A percentile compares a stretch with the other conserved stretches of the same genome.
Evolutionary conservation across 257 asterid genomes (phyloP).

Genomic region (Nicotiana otophora): DNA sequence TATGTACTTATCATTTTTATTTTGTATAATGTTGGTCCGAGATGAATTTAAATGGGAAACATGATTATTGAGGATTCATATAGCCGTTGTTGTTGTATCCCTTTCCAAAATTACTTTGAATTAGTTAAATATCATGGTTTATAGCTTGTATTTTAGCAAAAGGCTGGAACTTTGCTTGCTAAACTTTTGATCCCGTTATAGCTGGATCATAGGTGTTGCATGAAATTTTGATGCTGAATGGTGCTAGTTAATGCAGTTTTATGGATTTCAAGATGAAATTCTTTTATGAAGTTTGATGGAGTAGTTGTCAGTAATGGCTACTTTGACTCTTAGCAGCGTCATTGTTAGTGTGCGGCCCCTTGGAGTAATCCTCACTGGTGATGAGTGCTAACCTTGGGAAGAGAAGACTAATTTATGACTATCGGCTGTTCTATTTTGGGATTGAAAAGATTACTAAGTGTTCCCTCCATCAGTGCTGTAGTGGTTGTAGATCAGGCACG

Average conservation of each 20-base stretch:
- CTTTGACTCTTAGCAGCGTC: neutral
- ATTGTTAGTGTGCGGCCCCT: neutral
- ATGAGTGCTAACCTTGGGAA: neutral
- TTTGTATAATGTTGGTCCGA: too few relatives aligned
- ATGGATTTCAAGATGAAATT: neutral
- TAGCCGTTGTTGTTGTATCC: too few relatives aligned
- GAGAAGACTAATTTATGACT: neutral
- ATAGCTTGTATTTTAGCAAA: neutral
- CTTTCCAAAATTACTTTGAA: neutral
- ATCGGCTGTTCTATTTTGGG: neutral
- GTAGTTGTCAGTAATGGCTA: neutral
- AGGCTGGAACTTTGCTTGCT: constrained; percentile 8
- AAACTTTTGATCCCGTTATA: neutral
- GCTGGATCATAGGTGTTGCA: neutral
- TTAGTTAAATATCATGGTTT: neutral
- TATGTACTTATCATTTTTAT: too few relatives aligned
- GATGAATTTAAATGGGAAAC: too few relatives aligned
- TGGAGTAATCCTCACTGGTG: neutral
- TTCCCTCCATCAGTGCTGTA: neutral
- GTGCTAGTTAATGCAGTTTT: neutral
- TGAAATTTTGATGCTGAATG: neutral
- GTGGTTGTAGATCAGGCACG: neutral
- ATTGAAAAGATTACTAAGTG: neutral
- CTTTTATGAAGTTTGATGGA: neutral
- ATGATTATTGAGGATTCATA: too few relatives aligned